Base-by-base conservation (phyloP, 306 rosid species). In the Pyrus bretschneideri region DNA sequence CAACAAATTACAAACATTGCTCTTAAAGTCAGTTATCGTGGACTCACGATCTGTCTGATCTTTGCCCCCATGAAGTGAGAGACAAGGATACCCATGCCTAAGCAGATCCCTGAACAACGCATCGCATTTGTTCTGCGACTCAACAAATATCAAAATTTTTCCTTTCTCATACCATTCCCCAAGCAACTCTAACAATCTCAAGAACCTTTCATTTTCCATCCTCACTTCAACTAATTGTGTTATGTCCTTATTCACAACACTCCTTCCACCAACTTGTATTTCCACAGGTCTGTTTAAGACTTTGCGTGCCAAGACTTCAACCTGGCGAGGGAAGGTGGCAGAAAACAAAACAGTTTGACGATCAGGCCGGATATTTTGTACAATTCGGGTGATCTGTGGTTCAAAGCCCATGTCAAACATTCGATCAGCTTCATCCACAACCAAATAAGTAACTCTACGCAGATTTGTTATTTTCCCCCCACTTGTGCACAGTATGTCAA, bases 361-460 rank as follows among this genome's bases (percentile, higher is more conserved):
- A 84, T 90, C 93, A 1, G 97, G 97, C 21, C 83, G 88, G 69
- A 93, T 90, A 78, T 93, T 90, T 81, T 93, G 96, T 81, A 93
- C 98, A 78, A 93, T 93, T 80, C 96, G 83, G 76, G 96, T 91
- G 83, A 93, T 93, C 79, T 93, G 98, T 61, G 98, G 98, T 80
- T 93, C 97, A 82, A 93, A 93, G 35, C 98, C 98, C 98, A 93
- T 93, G 88, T 93, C 98, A 85, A 93, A 91, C 98, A 93, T 93
- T 73, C 97, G 85, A 87, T 93, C 98, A 76, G 98, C 98, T 84
- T 93, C 98, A 83, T 93, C 98, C 96, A 93, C 90, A 62, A 91
- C 98, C 80, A 93, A 80, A 84, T 86, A 93, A 62, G 98, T 89
- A 73, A 91, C 98, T 81, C 97, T 86, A 22, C 96, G 97, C 76